phyloP scores from a whole-genome alignment of 164 flowering plant genomes.

The Brasenia schreberi region DNA sequence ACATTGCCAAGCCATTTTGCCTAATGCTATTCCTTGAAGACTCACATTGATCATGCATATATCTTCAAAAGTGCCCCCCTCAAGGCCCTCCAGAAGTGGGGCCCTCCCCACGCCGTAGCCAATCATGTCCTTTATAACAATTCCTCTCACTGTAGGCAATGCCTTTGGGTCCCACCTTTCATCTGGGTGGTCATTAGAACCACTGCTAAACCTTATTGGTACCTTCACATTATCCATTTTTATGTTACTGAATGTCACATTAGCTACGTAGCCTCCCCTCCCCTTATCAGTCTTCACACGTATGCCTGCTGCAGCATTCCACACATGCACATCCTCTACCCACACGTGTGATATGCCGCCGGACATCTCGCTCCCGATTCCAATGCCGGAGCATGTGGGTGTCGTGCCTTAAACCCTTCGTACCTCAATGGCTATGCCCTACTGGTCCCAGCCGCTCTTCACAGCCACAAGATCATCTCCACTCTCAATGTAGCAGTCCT shows the following conservation, averaged over 20 bases:
- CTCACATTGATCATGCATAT: slow-evolving; percentile 64
- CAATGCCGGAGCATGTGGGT: slow-evolving; percentile 95
- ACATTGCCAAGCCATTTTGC: slow-evolving; percentile 54
- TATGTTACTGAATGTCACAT: slow-evolving; percentile 55
- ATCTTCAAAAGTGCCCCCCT: slow-evolving; percentile 50
- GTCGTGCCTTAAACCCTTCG: slow-evolving; percentile 91
- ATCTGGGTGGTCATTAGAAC: slow-evolving; percentile 92
- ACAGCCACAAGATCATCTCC: slow-evolving; percentile 98
- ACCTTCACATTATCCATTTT: slow-evolving; percentile 70
- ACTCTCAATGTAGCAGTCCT: slow-evolving; percentile 96
- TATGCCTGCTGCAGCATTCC: slow-evolving; percentile 87
- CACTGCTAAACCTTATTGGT: slow-evolving; percentile 86
- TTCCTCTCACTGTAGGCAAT: slow-evolving; percentile 56
- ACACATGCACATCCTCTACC: slow-evolving; percentile 52
- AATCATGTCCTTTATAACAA: slow-evolving; percentile 48
- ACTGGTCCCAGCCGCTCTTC: slow-evolving; percentile 99
- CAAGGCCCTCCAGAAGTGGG: slow-evolving; percentile 55
- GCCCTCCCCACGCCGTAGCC: slow-evolving; percentile 48
- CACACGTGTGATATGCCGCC: slow-evolving; percentile 77
- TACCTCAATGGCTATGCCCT: slow-evolving; percentile 69
- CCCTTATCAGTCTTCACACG: slow-evolving; percentile 83
- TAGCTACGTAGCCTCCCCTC: slow-evolving; percentile 80
- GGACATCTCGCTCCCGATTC: slow-evolving; percentile 99
- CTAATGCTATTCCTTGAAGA: slow-evolving; percentile 35
- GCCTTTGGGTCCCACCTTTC: slow-evolving; percentile 80